Base-by-base conservation (phyloP, 768 basidiomycete species). In the Tricholomella constricta region DNA sequence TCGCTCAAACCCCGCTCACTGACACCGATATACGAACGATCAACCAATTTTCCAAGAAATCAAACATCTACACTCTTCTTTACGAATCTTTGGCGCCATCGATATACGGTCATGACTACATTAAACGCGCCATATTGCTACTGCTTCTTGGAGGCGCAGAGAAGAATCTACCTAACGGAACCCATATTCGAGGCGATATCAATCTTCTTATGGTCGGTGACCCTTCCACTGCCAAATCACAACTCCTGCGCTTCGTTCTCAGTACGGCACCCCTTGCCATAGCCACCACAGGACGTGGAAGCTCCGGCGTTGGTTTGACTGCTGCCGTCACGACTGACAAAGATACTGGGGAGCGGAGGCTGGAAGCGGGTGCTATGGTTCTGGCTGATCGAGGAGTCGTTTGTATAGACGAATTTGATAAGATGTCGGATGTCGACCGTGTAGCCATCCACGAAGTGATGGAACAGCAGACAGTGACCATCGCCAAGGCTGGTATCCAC, bases 361-460 rank as follows among this genome's bases (percentile, higher is more conserved):
- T 99, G 45, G 97, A 99, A 75, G 97, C 97, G 3, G 97, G 97
- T 38, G 97, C 97, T 11, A 99, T 99, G 97, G 97, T 99, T 48
- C 86, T 99, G 54, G 97, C 97, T 25, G 97, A 99, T 71, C 86
- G 96, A 61, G 97, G 97, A 15, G 94, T 99, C 19, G 96, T 99
- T 40, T 99, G 97, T 70, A 98, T 99, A 62, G 97, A 99, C 71
- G 97, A 99, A 72, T 99, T 99, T 65, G 97, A 99, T 81, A 99
- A 99, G 71, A 98, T 99, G 97, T 95, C 93, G 23, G 97, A 99
- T 66, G 82, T 98, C 59, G 97, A 99, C 74, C 85, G 97, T 60
- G 96, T 98, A 17, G 96, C 97, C 29, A 99, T 99, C 63, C 97
- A 99, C 73, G 97, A 99, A 83, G 97, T 98, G 66, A 99, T 99